Evolutionary conservation across 768 basidiomycete genomes (phyloP).

Genomic region (Pisolithus albus): DNA sequence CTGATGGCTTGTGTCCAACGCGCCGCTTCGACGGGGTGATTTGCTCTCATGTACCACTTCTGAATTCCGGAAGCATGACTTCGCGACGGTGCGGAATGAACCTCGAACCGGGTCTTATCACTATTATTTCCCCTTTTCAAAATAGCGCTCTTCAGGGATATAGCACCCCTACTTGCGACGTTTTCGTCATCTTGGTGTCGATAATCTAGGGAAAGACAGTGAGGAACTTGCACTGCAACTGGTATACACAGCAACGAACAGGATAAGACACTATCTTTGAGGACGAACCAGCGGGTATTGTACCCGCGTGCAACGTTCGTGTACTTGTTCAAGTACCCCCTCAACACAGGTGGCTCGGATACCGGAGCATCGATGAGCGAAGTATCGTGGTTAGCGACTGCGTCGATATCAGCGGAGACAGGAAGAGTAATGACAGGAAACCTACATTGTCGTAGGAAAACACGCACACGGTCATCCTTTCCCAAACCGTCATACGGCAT

Average conservation of each 20-base stretch:
- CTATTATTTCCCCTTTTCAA: conserved; percentile 45
- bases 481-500: conserved; percentile 60
- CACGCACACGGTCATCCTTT: conserved; percentile 75
- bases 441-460: conserved; percentile 80
- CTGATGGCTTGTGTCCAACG: conserved; percentile 78
- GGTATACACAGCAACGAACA: conserved; percentile 46
- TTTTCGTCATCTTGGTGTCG: conserved; percentile 87
- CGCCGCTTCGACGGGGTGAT: conserved; percentile 83
- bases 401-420: conserved; percentile 1
- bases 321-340: conserved; percentile 86
- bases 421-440: conserved; percentile 6
- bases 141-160: conserved; percentile 75
- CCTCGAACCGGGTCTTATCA: conserved; percentile 75
- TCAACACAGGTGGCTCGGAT: conserved; percentile 54
- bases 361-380: conserved; percentile 49
- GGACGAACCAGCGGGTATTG: conserved; percentile 86
- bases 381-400: conserved; percentile 78
- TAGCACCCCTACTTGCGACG: conserved; percentile 78
- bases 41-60: conserved; percentile 80
- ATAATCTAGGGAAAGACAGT: conserved; percentile 43
- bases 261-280: conserved; percentile 78
- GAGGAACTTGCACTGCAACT: neutral
- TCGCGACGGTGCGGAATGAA: conserved; percentile 54
- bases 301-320: conserved; percentile 90
- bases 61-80: conserved; percentile 42